phyloP scores from a whole-genome alignment of 2,329 filamentous ascomycete genomes.

The Botrytis fabae region DNA sequence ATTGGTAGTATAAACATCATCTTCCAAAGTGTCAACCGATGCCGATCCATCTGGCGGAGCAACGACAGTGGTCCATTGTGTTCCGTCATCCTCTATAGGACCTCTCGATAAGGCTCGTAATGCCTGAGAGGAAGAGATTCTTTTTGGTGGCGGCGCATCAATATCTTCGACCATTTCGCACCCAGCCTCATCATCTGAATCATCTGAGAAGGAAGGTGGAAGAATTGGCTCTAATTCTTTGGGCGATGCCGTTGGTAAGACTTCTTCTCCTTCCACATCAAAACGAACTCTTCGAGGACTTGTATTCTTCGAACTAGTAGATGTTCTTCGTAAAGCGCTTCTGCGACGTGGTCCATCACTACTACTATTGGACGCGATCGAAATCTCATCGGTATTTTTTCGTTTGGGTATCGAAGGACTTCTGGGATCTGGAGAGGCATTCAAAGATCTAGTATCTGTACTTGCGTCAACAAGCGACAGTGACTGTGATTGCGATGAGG shows the following conservation, averaged over 20 bases:
- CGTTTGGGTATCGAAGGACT: conserved; percentile 34
- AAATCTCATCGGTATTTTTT: conserved; percentile 43
- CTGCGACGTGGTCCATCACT: conserved; percentile 52
- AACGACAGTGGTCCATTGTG: conserved; percentile 40
- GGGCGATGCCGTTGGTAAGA: conserved; percentile 60
- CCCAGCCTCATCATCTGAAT: conserved; percentile 41
- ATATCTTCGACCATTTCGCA: conserved; percentile 39
- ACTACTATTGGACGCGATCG: conserved; percentile 54
- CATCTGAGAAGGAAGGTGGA: conserved; percentile 26
- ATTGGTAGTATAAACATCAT: conserved; percentile 12
- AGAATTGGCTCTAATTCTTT: conserved; percentile 19
- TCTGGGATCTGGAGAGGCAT: conserved; percentile 30
- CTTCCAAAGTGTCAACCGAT: conserved; percentile 31
- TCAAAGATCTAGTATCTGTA: conserved; percentile 32
- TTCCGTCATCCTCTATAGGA: conserved; percentile 50
- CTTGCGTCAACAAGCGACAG: conserved; percentile 29
- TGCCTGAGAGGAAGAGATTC: conserved; percentile 57
- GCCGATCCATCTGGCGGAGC: conserved; percentile 40
- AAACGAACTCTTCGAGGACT: conserved; percentile 65
- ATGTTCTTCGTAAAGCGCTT: conserved; percentile 59
- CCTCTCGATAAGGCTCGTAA: conserved; percentile 53
- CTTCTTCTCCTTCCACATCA: conserved; percentile 59
- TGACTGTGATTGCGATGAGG: conserved; percentile 21
- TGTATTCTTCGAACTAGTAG: conserved; percentile 49
- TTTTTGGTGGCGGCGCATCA: conserved; percentile 50